Evolutionary conservation across 495 filamentous ascomycete genomes (phyloP), one percentile per base, ranked within the genome.

Genomic region (Penicillium canescens): DNA sequence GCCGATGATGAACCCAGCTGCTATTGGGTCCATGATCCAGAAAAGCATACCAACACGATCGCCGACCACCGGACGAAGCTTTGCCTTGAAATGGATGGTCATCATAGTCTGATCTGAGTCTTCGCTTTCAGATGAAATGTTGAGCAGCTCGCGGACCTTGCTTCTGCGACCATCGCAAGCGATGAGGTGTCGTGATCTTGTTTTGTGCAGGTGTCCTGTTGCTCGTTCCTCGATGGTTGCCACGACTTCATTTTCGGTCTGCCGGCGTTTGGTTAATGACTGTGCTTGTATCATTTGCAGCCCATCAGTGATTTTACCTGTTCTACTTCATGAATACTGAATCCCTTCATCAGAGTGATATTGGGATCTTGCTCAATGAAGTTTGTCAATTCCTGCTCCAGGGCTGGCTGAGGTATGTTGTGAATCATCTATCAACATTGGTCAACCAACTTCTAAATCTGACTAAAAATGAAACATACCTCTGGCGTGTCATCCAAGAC

Each of bases 51-150:
- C 73, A 35, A 75, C 71, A n/a, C 62, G 55, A 1, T 68, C 64
- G 13, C 62, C 58, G 6, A 77, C 38, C 3, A 75, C 53, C 0
- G 66, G 66, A 2, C 68, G 59, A 3, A 77, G 47, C 28, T 77
- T 60, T 7, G 72, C 71, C 35, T 71, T 73, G 44, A 75, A 67
- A 50, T 77, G 71, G 33, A 77, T 77, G 6, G 74, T 77, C 74
- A 77, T 74, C 74, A 77, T 77, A 1, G 67, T 71, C 40, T 77
- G 63, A 47, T 69, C 69, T 66, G 55, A 45, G 33, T 69, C 71
- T 46, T 73, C 73, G 33, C 72, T 71, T 31, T 77, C 72, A 50
- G 63, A 65, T 18, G 62, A 52, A 11, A 77, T 65, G 0, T 62
- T 62, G 6, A 77, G 50, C 31, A 54, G 41, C 11, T 55, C 44